phyloP scores from a whole-genome alignment of 1,284 basidiomycete species.

The Sparassis latifolia region DNA sequence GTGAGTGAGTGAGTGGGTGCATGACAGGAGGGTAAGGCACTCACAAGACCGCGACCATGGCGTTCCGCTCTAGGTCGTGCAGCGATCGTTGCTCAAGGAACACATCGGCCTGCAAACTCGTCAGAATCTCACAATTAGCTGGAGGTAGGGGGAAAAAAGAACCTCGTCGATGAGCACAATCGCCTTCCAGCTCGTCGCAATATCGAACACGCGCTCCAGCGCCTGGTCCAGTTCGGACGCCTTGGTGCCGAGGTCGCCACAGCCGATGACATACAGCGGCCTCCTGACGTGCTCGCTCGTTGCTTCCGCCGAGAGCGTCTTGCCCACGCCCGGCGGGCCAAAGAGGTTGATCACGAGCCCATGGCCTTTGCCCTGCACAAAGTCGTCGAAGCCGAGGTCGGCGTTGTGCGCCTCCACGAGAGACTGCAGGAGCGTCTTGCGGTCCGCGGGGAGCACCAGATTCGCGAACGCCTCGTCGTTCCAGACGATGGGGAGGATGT shows the following conservation, averaged over 20 bases:
- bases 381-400: constrained; percentile 51
- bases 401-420: constrained; percentile 51
- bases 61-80: constrained; percentile 54
- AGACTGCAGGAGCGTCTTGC: constrained; percentile 48
- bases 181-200: constrained; percentile 56
- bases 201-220: constrained; percentile 27
- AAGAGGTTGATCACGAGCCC: constrained; percentile 56
- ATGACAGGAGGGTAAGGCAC: not conserved
- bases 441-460: constrained; percentile 45
- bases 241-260: constrained; percentile 49
- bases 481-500: constrained; percentile 45
- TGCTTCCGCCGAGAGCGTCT: constrained; percentile 47
- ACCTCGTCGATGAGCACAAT: constrained; percentile 58
- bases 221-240: constrained; percentile 28
- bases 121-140: constrained; percentile 5
- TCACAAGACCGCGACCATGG: constrained; percentile 56
- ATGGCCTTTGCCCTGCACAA: constrained; percentile 56
- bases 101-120: constrained; percentile 24
- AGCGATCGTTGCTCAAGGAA: constrained; percentile 63
- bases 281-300: constrained; percentile 53
- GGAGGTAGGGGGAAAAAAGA: constrained; percentile 19
- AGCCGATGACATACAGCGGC: constrained; percentile 53
- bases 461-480: constrained; percentile 50
- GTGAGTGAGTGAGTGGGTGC: not conserved
- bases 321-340: constrained; percentile 55